Evolutionary conservation across 768 basidiomycete genomes (phyloP).

Genomic region (Mycena sanguinolenta): DNA sequence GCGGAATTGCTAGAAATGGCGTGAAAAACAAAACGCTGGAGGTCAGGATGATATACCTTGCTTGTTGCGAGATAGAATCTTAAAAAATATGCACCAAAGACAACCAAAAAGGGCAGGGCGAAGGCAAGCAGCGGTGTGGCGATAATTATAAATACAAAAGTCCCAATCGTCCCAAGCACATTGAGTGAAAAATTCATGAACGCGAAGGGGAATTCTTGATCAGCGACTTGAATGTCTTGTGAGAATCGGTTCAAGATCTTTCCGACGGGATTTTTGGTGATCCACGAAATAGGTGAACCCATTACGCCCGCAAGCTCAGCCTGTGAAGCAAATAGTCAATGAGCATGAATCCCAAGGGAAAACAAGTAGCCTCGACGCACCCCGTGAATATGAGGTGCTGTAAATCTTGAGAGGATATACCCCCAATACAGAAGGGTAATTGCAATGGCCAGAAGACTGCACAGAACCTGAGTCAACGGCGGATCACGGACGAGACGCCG

Average conservation of each 20-base stretch:
- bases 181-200: conserved; percentile 23
- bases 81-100: conserved; percentile 14
- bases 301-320: conserved; percentile 23
- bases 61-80: conserved; percentile 30
- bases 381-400: conserved; percentile 25
- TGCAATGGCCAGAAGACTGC: conserved; percentile 18
- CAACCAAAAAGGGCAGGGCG: conserved; percentile 15
- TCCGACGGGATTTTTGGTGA: conserved; percentile 27
- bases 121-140: conserved; percentile 26
- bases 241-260: conserved; percentile 33
- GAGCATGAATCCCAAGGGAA: neutral
- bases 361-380: neutral
- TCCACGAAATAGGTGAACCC: conserved; percentile 30
- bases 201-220: conserved; percentile 28
- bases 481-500: neutral
- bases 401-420: conserved; percentile 11
- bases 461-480: neutral
- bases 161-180: conserved; percentile 9
- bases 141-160: conserved; percentile 26
- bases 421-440: conserved; percentile 1
- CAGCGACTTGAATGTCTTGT: conserved; percentile 28
- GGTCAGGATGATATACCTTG: conserved; percentile 19
- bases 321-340: conserved; percentile 1
- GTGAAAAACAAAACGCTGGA: neutral
- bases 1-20: conserved; percentile 27